phyloP scores from a whole-genome alignment of 805 yeast genomes.

The Ascoidea rubescens region DNA sequence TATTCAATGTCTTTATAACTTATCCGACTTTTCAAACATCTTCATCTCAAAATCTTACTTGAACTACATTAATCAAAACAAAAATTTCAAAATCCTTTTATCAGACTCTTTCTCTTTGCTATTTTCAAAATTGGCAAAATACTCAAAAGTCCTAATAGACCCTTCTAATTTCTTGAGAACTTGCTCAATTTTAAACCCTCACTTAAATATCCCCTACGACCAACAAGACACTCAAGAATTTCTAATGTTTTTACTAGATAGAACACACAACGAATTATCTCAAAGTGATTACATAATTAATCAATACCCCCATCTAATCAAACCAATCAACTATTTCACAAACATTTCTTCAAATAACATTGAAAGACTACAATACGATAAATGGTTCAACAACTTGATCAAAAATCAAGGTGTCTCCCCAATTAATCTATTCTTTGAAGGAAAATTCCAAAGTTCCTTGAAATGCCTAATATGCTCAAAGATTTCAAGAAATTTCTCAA shows the following conservation, averaged over 20 bases:
- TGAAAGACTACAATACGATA: slow-evolving; percentile 35
- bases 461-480: slow-evolving; percentile 53
- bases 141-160: slow-evolving; percentile 48
- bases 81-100: slow-evolving; percentile 18
- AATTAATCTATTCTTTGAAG: slow-evolving; percentile 52
- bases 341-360: slow-evolving; percentile 17
- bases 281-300: slow-evolving; percentile 20
- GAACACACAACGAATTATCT: slow-evolving; percentile 52
- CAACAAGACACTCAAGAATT: slow-evolving; percentile 80
- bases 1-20: slow-evolving; percentile 53
- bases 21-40: slow-evolving; percentile 32
- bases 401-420: slow-evolving; percentile 53
- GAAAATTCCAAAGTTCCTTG: slow-evolving; percentile 54
- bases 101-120: slow-evolving; percentile 39
- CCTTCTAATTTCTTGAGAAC: slow-evolving; percentile 49
- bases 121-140: slow-evolving; percentile 40
- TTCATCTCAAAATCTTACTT: slow-evolving; percentile 32
- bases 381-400: slow-evolving; percentile 43
- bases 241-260: slow-evolving; percentile 48
- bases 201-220: slow-evolving; percentile 52
- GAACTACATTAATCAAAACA: slow-evolving; percentile 21
- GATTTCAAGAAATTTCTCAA: slow-evolving; percentile 43
- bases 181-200: slow-evolving; percentile 43
- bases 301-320: slow-evolving; percentile 22
- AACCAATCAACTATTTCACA: slow-evolving; percentile 8